Evolutionary conservation across 768 basidiomycete species (phyloP), one percentile per base, ranked within the genome.

Genomic region (Podaxis mareebaensis): DNA sequence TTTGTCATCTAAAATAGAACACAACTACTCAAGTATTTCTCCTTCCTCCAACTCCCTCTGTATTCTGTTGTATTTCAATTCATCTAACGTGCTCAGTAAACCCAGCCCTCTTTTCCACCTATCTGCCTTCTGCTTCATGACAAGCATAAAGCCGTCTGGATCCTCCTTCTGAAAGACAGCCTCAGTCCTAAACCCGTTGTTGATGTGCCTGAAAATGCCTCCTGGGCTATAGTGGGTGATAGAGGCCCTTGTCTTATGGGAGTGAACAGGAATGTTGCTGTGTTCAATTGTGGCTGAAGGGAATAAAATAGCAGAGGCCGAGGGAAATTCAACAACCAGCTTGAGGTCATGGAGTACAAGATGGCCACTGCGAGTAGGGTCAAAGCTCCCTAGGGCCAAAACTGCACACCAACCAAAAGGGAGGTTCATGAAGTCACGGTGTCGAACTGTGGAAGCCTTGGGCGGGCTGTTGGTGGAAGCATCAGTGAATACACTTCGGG

Each of bases 321-420:
- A 17, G 12, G 64, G 64, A 48, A 65, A 65, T 24, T 60, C 53
- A 48, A 65, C 60, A 2, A 74, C 51, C 0, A 77, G 65, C 13
- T 69, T 65, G 0, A 71, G 70, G 59, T 69, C 53, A 13, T 30
- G 20, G 4, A 65, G 54, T 3, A 65, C 46, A 6, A 65, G 33
- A 30, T 65, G 64, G 66, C 76, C 76, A 8, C 76, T 71, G 28
- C 42, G 66, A 10, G 6, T 65, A 1, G 53, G 65, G 55, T 77
- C 66, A 62, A 72, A 78, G 12, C 49, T 26, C 1, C 59, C 59
- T 11, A 65, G 26, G 8, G 42, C 53, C 3, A 49, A 12, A 36
- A 65, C 75, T 0, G 74, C 66, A 52, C 77, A 81, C 66, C 71
- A 69, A 0, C 77, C 76, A 24, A 60, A 69, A 0, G 75, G 65